Conservation (phyloP, 331 rosid genomes). For the Dryas integrifolia region DNA sequence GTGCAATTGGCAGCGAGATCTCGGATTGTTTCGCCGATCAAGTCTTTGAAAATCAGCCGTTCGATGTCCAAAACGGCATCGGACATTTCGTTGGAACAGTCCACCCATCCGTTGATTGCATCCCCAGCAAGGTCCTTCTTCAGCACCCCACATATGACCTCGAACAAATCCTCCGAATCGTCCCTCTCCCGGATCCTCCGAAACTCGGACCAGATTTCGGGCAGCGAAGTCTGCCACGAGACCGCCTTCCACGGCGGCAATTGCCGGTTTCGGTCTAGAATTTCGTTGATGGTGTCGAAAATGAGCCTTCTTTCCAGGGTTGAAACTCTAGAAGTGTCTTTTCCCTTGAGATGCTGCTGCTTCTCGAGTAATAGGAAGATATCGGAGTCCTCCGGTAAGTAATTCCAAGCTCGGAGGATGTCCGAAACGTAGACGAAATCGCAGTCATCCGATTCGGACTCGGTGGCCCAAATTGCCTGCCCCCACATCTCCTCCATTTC, state of each 20-base stretch:
- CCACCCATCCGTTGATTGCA: slow-evolving; percentile 56
- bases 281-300: slow-evolving; percentile 73
- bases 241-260: slow-evolving; percentile 78
- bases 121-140: slow-evolving; percentile 72
- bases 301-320: slow-evolving; percentile 57
- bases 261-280: slow-evolving; percentile 42
- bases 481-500: slow-evolving; percentile 71
- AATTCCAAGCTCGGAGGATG: slow-evolving; percentile 57
- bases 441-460: slow-evolving; percentile 45
- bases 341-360: slow-evolving; percentile 65
- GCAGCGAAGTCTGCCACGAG: slow-evolving; percentile 26
- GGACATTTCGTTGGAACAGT: slow-evolving; percentile 60
- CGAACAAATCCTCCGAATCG: slow-evolving; percentile 60
- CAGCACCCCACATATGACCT: slow-evolving; percentile 61
- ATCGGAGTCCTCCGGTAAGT: slow-evolving; percentile 55
- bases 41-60: slow-evolving; percentile 77
- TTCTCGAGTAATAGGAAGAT: slow-evolving; percentile 61
- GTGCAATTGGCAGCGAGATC: slow-evolving; percentile 47
- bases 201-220: slow-evolving; percentile 66
- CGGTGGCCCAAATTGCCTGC: slow-evolving; percentile 36
- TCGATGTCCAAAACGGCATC: slow-evolving; percentile 71
- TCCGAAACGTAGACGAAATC: slow-evolving; percentile 68
- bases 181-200: slow-evolving; percentile 50
- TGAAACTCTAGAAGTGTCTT: slow-evolving; percentile 54
- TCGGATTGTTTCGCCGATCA: slow-evolving; percentile 71